These are phyloP conservation scores for Knoxdaviesia proteae DNA, from an alignment of 2,329 filamentous ascomycete genomes.

Conservation along the genomic window DNA sequence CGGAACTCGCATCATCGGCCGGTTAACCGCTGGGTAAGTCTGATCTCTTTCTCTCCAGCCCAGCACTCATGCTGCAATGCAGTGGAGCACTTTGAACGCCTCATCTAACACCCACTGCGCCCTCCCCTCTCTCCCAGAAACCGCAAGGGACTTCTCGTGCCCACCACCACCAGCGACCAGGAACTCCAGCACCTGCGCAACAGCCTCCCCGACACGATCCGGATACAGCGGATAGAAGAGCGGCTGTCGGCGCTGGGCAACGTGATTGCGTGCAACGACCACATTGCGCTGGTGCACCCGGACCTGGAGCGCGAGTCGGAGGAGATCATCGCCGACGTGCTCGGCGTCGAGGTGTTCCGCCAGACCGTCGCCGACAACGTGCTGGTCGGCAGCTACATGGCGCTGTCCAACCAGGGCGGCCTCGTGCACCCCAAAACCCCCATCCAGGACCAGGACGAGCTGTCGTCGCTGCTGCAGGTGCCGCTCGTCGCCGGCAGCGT, in stretches of 20 bases:
- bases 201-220: constrained; percentile 73
- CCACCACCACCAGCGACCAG: constrained; percentile 90
- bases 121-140: constrained; percentile 33
- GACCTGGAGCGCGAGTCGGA: constrained; percentile 95
- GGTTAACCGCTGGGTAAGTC: constrained; percentile 71
- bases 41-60: background rate
- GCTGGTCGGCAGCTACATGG: constrained; percentile 90
- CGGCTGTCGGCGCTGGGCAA: constrained; percentile 87
- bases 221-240: constrained; percentile 96
- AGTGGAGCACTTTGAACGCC: too few relatives aligned
- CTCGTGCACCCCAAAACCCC: constrained; percentile 94
- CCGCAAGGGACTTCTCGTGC: constrained; percentile 88
- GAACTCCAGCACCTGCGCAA: constrained; percentile 95
- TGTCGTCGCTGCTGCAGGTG: constrained; percentile 81
- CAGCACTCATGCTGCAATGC: background rate
- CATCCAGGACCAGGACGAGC: constrained; percentile 95
- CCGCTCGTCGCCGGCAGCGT: constrained; percentile 86
- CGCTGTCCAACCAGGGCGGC: constrained; percentile 83
- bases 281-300: constrained; percentile 88
- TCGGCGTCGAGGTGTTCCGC: constrained; percentile 74
- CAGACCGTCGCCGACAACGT: constrained; percentile 97
- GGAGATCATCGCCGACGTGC: constrained; percentile 90
- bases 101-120: background rate
- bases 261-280: constrained; percentile 90
- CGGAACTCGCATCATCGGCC: constrained; percentile 86